Evolutionary conservation across 2,329 filamentous ascomycete genomes (phyloP).

Genomic region (Sarocladium oryzae): DNA sequence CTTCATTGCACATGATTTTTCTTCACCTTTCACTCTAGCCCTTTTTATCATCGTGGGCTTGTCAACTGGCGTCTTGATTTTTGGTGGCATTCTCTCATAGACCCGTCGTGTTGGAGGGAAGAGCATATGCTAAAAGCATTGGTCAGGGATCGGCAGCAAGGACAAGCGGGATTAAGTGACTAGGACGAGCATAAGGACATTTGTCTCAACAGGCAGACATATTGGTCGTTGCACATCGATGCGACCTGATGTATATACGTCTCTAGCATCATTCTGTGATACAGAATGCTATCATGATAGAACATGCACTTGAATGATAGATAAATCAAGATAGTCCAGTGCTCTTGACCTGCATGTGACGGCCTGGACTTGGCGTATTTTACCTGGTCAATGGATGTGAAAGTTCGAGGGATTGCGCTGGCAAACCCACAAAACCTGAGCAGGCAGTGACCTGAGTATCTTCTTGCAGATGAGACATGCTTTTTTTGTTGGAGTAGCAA

Average conservation of each 20-base stretch:
- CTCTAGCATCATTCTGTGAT: not conserved
- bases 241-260: not conserved
- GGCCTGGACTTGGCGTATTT: no score
- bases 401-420: no score
- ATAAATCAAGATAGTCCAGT: no score
- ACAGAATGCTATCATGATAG: not conserved
- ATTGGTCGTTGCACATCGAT: not conserved
- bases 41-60: not conserved
- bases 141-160: constrained; percentile 3
- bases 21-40: not conserved
- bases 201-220: not conserved
- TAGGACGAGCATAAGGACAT: not conserved
- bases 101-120: not conserved
- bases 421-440: no score
- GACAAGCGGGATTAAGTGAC: not conserved
- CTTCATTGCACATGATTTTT: constrained; percentile 8
- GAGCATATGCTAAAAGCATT: not conserved
- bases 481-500: no score
- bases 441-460: no score
- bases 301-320: constrained; percentile 1
- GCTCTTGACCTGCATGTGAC: no score
- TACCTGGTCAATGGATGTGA: no score
- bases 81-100: not conserved
- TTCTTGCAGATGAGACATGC: no score
- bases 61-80: not conserved